phyloP scores from a whole-genome alignment of 108 stramenopile genomes.

The Nitzschia sp. region DNA sequence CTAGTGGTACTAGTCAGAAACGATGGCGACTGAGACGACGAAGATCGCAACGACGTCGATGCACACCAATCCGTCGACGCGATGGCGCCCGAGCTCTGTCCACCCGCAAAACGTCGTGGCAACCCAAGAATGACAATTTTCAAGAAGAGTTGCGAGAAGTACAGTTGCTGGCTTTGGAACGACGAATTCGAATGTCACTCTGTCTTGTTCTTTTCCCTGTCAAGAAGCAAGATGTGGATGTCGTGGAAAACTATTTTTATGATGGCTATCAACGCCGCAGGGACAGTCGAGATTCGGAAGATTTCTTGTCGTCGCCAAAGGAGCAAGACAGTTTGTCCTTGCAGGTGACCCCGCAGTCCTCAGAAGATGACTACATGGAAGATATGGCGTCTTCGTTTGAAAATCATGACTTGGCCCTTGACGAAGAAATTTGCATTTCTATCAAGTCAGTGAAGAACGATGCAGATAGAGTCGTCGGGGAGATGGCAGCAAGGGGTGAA shows the following conservation, averaged over 20 bases:
- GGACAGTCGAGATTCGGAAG: conserved; percentile 15
- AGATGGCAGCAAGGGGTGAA: background rate
- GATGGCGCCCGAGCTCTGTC: background rate
- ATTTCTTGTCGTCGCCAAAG: background rate
- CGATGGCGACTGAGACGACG: conserved; percentile 12
- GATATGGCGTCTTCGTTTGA: conserved; percentile 15
- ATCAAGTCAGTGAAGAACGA: background rate
- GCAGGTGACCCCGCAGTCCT: background rate
- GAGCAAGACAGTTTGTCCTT: background rate
- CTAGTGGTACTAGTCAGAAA: background rate
- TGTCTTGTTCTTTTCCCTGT: conserved; percentile 79
- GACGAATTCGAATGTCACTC: conserved; percentile 68
- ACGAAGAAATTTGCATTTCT: conserved; percentile 23
- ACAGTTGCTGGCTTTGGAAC: conserved; percentile 73
- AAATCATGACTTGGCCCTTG: conserved; percentile 31
- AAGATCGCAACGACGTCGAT: conserved; percentile 2
- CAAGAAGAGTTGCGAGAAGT: conserved; percentile 68
- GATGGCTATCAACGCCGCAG: conserved; percentile 34
- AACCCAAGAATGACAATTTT: conserved; percentile 22
- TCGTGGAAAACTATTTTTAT: conserved; percentile 64
- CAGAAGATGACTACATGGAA: conserved; percentile 3
- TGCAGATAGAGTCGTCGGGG: background rate
- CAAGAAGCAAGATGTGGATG: conserved; percentile 73
- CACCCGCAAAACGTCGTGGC: conserved; percentile 8
- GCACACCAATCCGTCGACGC: background rate